phyloP scores from a whole-genome alignment of 1,139 yeast genomes.

The Pneumocystis sp. region DNA sequence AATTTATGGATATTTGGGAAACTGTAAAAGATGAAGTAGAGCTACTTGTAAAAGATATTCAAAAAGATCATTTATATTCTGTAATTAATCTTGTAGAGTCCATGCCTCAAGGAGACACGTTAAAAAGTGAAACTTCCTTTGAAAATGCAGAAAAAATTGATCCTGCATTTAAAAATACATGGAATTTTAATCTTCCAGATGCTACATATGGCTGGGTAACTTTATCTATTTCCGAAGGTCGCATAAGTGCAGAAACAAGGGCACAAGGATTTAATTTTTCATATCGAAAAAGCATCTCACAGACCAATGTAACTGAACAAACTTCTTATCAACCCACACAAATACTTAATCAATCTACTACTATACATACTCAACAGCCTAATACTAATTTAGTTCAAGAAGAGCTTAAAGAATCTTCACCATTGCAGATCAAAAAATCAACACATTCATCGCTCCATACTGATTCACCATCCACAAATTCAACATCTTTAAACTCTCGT shows the following conservation, averaged over 20 bases:
- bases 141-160: slow-evolving; percentile 22
- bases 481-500: background rate
- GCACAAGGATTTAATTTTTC: slow-evolving; percentile 39
- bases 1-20: slow-evolving; percentile 51
- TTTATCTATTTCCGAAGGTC: slow-evolving; percentile 30
- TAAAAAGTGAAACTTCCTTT: slow-evolving; percentile 19
- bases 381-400: background rate
- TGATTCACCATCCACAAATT: background rate
- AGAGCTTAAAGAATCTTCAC: slow-evolving; percentile 1
- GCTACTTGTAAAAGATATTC: slow-evolving; percentile 25
- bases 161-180: slow-evolving; percentile 51
- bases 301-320: slow-evolving; percentile 7
- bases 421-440: slow-evolving; percentile 1
- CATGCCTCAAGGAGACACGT: slow-evolving; percentile 32
- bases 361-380: background rate
- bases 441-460: background rate
- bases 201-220: slow-evolving; percentile 33
- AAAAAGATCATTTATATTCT: slow-evolving; percentile 31
- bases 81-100: slow-evolving; percentile 51
- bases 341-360: background rate
- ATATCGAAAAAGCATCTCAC: slow-evolving; percentile 22
- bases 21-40: slow-evolving; percentile 41
- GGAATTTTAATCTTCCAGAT: slow-evolving; percentile 69
- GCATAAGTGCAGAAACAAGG: slow-evolving; percentile 29
- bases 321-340: background rate